Evolutionary conservation across 2,329 filamentous ascomycete species (phyloP), one percentile per base, ranked within the genome.

Genomic region (Coniochaeta sp.): DNA sequence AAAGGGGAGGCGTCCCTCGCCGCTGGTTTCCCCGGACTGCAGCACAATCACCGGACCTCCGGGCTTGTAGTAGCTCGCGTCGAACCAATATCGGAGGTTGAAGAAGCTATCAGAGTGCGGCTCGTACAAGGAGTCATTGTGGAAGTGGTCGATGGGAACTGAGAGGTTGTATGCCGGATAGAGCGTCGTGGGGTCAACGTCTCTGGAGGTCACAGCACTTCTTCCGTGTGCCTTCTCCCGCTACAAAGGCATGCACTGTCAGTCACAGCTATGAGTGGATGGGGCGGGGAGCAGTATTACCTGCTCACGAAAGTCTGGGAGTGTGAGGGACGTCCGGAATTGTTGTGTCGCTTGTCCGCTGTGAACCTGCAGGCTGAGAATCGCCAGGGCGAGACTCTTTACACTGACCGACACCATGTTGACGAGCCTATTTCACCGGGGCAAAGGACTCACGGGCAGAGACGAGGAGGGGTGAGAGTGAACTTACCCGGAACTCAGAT

Each of bases 41-140:
- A 95, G 76, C 5, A 95, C 78, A 52, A 95, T 87, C 47, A 95
- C 86, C 0, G 90, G 90, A 0, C 90, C 90, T 12, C 90, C 90
- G 0, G 78, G 71, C 63, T 83, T 77, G 70, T 95, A 95, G 70
- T 87, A 78, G 42, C 78, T 78, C 1, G 84, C 81, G 62, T 95
- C 89, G 59, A 92, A 90, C 86, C 86, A 95, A 71, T 94, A 95
- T 10, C 89, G 81, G 47, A 92, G 71, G 20, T 81, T 68, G 66
- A 90, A 95, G 1, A 70, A 78, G 24, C 67, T 84, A 58, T 86
- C 72, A 8, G 78, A 81, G 66, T 95, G 89, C 31, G 90, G 89
- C 65, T 85, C 87, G 63, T 95, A 95, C 48, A 75, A 72, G 2
- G 82, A 79, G 51, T 91, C 85, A 61, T 92, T 89, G 68, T 87